These are phyloP conservation scores for Xylariomycetidae sp. DNA, from an alignment of 2,329 filamentous ascomycete species.

Conservation along the genomic window DNA sequence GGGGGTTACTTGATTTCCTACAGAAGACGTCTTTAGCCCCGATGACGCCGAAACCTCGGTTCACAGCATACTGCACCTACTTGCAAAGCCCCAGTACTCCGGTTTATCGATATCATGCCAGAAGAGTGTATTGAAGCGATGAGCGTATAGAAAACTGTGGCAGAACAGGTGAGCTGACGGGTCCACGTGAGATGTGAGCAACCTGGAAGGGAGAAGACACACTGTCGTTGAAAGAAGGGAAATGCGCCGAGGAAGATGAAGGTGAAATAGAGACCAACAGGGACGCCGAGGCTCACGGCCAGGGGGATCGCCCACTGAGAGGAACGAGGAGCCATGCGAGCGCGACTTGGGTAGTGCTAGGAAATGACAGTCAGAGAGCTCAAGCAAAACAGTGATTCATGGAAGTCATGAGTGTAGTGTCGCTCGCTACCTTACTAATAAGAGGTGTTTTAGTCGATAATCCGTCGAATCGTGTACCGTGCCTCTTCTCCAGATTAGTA, in stretches of 20 bases:
- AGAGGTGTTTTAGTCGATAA: too few relatives aligned
- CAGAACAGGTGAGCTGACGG: neutral
- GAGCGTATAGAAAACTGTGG: conserved; percentile 70
- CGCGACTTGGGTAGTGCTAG: too few relatives aligned
- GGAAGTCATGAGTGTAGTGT: too few relatives aligned
- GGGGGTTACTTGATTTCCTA: conserved; percentile 82
- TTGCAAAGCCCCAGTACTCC: conserved; percentile 80
- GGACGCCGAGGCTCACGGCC: conserved; percentile 49
- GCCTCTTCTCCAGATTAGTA: too few relatives aligned
- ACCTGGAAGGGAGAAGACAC: conserved; percentile 30
- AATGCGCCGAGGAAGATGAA: conserved; percentile 61
- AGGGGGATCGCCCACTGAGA: conserved; percentile 29
- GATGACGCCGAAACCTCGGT: neutral
- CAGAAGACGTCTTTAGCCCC: too few relatives aligned
- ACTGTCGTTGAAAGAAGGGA: conserved; percentile 76
- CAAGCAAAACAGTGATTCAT: too few relatives aligned
- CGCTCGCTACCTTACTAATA: too few relatives aligned
- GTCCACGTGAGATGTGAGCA: neutral
- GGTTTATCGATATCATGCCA: conserved; percentile 71
- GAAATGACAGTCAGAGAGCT: too few relatives aligned
- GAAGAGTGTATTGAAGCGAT: conserved; percentile 67
- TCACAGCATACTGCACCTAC: conserved; percentile 38
- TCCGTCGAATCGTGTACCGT: too few relatives aligned
- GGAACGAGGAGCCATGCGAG: conserved; percentile 23
- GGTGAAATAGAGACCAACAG: conserved; percentile 58